Evolutionary conservation across 176 grass and related monocot genomes (phyloP).

Genomic region (Tillandsia leiboldiana): DNA sequence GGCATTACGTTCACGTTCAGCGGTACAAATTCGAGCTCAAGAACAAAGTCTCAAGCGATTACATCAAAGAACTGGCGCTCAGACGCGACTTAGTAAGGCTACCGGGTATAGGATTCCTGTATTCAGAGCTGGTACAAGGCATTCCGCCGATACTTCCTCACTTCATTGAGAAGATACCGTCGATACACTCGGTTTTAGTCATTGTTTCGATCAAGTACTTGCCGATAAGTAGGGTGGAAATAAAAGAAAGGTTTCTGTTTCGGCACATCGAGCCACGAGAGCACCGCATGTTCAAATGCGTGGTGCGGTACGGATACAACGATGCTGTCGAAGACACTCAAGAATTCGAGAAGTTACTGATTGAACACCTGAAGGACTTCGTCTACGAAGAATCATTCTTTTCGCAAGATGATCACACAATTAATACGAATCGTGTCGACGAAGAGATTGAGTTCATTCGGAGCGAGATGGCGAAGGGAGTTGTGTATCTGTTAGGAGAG

Average conservation of each 20-base stretch:
- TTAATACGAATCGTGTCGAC: neutral
- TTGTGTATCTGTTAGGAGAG: slow-evolving; percentile 54
- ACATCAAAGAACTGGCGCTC: slow-evolving; percentile 29
- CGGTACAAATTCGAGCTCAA: slow-evolving; percentile 53
- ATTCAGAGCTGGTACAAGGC: slow-evolving; percentile 63
- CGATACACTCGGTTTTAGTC: slow-evolving; percentile 57
- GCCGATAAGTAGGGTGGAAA: slow-evolving; percentile 51
- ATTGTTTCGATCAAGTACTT: slow-evolving; percentile 63
- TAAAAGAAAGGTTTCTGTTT: slow-evolving; percentile 45
- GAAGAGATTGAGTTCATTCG: slow-evolving; percentile 31
- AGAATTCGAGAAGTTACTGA: slow-evolving; percentile 42
- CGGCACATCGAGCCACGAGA: slow-evolving; percentile 34
- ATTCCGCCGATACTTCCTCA: slow-evolving; percentile 69
- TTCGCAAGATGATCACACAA: slow-evolving; percentile 13
- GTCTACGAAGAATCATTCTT: slow-evolving; percentile 42
- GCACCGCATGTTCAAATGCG: slow-evolving; percentile 44
- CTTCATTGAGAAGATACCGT: slow-evolving; percentile 43
- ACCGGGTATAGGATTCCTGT: slow-evolving; percentile 56
- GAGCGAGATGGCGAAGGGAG: slow-evolving; percentile 35
- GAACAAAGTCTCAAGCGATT: slow-evolving; percentile 47
- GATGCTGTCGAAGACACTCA: slow-evolving; percentile 46
- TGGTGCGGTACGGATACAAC: slow-evolving; percentile 66
- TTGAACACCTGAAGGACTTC: slow-evolving; percentile 44
- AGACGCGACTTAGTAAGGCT: slow-evolving; percentile 26
- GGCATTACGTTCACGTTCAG: slow-evolving; percentile 58